Percentiles rank a stretch among this genome's conserved stretches.
Conservation (phyloP, 148 eudicot genomes). For the Chenopodium album region DNA sequence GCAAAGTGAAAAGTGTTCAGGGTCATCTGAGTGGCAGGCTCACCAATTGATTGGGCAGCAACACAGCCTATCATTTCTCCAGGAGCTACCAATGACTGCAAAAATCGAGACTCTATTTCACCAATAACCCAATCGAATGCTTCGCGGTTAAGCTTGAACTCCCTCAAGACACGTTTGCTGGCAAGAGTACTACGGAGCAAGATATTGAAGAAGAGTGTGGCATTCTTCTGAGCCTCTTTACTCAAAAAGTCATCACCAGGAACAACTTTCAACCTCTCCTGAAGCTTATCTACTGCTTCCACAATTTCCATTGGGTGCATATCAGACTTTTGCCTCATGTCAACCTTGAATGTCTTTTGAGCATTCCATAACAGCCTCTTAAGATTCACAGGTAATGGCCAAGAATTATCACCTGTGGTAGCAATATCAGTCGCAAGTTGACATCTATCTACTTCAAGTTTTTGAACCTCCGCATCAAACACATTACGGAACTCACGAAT, state of each 20-base stretch:
- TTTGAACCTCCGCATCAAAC: constrained; percentile 91
- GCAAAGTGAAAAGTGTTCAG: constrained; percentile 97
- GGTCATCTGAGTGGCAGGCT: constrained; percentile 99
- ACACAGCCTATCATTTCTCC: constrained; percentile 99
- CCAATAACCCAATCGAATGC: constrained; percentile 99
- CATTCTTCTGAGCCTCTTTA: constrained; percentile 96
- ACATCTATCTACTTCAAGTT: constrained; percentile 79
- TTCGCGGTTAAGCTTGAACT: constrained; percentile 84
- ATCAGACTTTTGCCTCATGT: constrained; percentile 77
- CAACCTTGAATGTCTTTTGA: constrained; percentile 90
- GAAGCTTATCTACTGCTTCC: constrained; percentile 96
- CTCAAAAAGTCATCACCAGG: constrained; percentile 92
- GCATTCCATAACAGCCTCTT: constrained; percentile 89
- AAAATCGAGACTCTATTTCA: constrained; percentile 88
- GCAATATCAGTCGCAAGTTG: constrained; percentile 94
- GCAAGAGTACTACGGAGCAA: constrained; percentile 93
- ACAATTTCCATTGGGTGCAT: constrained; percentile 99
- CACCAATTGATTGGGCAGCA: constrained; percentile 99
- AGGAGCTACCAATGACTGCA: constrained; percentile 96
- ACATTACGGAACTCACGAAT: constrained; percentile 94
- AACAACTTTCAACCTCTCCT: constrained; percentile 90
- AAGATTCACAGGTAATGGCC: constrained; percentile 97
- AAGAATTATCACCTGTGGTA: constrained; percentile 84
- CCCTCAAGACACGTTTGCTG: constrained; percentile 87
- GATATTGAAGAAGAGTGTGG: constrained; percentile 89